Base-by-base conservation (phyloP, 2,329 filamentous ascomycete species). In the Cordyceps tenuipes region DNA sequence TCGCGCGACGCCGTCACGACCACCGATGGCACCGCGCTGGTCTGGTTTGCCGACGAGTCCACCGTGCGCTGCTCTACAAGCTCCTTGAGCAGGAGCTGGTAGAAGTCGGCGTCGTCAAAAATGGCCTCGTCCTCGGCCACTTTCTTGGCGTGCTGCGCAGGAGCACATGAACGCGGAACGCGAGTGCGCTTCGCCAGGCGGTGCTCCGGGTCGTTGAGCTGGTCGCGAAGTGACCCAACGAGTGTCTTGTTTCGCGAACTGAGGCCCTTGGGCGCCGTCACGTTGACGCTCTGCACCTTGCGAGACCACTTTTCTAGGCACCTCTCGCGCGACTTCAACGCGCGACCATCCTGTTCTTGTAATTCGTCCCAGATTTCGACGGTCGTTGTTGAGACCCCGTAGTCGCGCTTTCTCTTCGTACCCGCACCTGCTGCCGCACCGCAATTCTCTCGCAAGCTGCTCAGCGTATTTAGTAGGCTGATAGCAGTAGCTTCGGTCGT, bases 51-150 rank as follows among this genome's bases (percentile, higher is more conserved):
- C 19, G 82, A 81, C 9, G 82, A 82, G 55, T 91, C 88, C 0
- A 85, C 81, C 66, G 89, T 89, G 62, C 93, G 88, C 71, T 95
- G 90, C 70, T 96, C 91, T 10, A 99, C 88, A 1, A 99, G 85
- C 69, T 96, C 91, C 71, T 96, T 95, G 31, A 99, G 83, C 2
- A 99, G 82, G 15, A 94, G 78, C 71, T 96, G 91, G 75, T 99
- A 99, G 73, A 97, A 97, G 70, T 95, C 87, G 12, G 90, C 90
- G 67, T 99, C 94, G 70, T 97, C 93, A 76, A 94, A 99, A 66
- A 96, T 85, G 21, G 78, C 75, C 1, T 73, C 71, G 67, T 86
- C 85, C 65, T 87, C 81, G 10, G 76, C 73, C 26, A 85, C 68
- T 68, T 83, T 82, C 64, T 75, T 76, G 34, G 79, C 79, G 0